Base-by-base conservation (phyloP, 192 early-diverging fungal genomes). In the Coemansia sp. region DNA sequence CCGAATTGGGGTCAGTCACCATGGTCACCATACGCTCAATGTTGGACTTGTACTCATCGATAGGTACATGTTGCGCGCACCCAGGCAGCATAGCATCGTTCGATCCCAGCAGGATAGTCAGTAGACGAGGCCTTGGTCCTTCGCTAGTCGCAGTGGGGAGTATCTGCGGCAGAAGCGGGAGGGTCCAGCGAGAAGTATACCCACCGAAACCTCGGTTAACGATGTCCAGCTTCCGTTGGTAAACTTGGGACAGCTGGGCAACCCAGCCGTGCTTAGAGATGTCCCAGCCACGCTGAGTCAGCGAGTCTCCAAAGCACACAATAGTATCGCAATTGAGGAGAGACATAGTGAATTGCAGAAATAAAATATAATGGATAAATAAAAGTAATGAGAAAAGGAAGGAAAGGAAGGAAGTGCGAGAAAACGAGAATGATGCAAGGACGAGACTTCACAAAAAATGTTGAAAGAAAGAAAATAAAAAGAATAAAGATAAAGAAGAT, bases 281-380 rank as follows among this genome's bases (percentile, higher is more conserved):
- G 50, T 75, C 69, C 72, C 68, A 77, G 59, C 75, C 75, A 50
- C 63, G 75, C 72, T 83, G 80, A 2, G 80, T 77, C 25, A 83
- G 29, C 32, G 73, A 75, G 60, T 83, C 80, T 6, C 80, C 80
- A 15, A 83, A 42, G 12, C 68, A 74, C 39, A 82, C 11, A 5
- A 74, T 42, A 14, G 41, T 51, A 55, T 65, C 67, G 62, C 61
- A 63, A 38, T 32, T 4, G 1, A 38, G 27, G 17, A 2, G 9
- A 25, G 69, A 29, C 61, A 64, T 70, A 1, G 34, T 0, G 8
- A 36, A 36, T 0, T 36, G 7, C 34, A 8, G 7, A 7, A 36
- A 34, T 34, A 34, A 34, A 34, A 34, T 34, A 34, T 34, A 34
- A 27, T 27, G 27, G 1, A 27, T 27, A 34, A 34, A 34, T 34